Percentiles rank a stretch among this genome's conserved stretches.
Evolutionary conservation across 352 stramenopile species (phyloP).

Genomic region (Phytophthora pseudosyringae): DNA sequence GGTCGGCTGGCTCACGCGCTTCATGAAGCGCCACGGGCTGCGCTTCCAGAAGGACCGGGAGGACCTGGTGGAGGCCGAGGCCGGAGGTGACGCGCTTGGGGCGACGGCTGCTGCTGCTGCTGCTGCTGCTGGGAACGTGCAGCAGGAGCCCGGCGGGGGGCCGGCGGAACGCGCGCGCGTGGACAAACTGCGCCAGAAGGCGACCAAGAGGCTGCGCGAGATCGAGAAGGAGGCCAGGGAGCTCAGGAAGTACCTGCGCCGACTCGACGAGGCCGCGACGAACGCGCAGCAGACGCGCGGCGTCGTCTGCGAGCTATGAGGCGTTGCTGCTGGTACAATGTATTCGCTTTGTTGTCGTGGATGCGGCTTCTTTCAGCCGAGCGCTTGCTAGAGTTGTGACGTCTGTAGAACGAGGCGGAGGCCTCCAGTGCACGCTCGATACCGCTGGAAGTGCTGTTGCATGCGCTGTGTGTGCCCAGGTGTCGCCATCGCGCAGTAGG

Average conservation of each 20-base stretch:
- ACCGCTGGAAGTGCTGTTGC: slow-evolving; percentile 53
- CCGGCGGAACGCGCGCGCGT: slow-evolving; percentile 10
- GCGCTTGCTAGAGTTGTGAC: slow-evolving; percentile 23
- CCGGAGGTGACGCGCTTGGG: background rate
- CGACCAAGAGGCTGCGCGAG: slow-evolving; percentile 27
- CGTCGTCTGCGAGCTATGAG: background rate
- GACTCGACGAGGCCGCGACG: slow-evolving; percentile 5
- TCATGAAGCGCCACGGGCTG: slow-evolving; percentile 33
- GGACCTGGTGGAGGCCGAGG: background rate
- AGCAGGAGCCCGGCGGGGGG: background rate
- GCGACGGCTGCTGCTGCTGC: background rate
- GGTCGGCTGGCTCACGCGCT: slow-evolving; percentile 33
- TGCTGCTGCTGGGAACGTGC: background rate
- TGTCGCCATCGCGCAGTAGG: slow-evolving; percentile 57
- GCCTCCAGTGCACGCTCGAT: slow-evolving; percentile 32
- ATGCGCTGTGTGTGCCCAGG: slow-evolving; percentile 20
- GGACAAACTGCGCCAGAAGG: slow-evolving; percentile 22
- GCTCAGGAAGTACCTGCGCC: slow-evolving; percentile 30
- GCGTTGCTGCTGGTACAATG: slow-evolving; percentile 3
- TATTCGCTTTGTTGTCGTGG: background rate
- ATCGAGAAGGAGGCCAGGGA: slow-evolving; percentile 32
- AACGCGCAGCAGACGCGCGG: background rate
- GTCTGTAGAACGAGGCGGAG: slow-evolving; percentile 27
- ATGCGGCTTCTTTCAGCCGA: too few relatives aligned
- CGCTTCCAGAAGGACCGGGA: slow-evolving; percentile 29